These are phyloP conservation scores for Leishmania aethiopica DNA, from an alignment of 208 protist species.

Conservation along the genomic window DNA sequence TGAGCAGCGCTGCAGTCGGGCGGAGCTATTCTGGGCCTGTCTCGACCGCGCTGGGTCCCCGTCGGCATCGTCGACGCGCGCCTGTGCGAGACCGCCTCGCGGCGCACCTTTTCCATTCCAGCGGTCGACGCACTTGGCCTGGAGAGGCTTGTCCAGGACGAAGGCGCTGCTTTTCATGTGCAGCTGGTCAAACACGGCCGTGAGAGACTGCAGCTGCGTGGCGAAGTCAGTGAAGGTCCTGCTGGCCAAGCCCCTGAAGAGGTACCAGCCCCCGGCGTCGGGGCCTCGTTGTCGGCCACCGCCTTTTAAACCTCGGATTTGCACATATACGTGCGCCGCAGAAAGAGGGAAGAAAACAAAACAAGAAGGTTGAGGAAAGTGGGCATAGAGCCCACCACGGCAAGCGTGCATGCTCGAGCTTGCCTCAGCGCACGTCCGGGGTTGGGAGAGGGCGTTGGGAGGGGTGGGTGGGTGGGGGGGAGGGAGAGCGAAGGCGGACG, in stretches of 20 bases:
- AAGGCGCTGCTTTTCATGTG: conserved; percentile 30
- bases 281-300: conserved; percentile 49
- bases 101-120: conserved; percentile 71
- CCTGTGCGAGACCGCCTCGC: conserved; percentile 44
- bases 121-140: conserved; percentile 49
- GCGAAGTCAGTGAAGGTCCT: conserved; percentile 48
- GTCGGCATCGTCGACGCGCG: conserved; percentile 5
- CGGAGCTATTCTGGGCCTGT: neutral
- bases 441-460: neutral
- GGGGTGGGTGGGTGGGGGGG: no score
- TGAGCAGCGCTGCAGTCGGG: conserved; percentile 12
- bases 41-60: neutral
- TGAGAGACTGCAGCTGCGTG: conserved; percentile 48
- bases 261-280: conserved; percentile 42
- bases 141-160: conserved; percentile 67
- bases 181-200: conserved; percentile 49
- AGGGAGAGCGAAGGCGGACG: no score
- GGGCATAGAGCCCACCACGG: neutral
- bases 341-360: neutral
- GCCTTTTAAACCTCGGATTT: conserved; percentile 49
- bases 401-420: neutral
- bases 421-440: neutral
- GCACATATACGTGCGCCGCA: conserved; percentile 31
- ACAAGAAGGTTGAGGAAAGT: neutral
- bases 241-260: conserved; percentile 58